Evolutionary conservation across 805 yeast genomes (phyloP).

Genomic region (Candida oleophila): DNA sequence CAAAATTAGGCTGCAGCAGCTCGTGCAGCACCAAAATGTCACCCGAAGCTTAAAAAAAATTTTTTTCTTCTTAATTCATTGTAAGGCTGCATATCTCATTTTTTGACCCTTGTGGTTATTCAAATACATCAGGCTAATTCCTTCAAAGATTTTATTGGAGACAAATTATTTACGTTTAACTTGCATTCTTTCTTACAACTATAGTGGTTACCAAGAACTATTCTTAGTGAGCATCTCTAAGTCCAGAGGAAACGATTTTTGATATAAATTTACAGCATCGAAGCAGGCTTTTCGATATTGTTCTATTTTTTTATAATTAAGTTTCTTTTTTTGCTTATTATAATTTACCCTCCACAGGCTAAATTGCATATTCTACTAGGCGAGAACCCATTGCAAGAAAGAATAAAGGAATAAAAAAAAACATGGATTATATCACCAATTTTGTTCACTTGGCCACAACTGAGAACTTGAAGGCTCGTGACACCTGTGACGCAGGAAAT

Average conservation of each 20-base stretch:
- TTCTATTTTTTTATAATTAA: too few relatives aligned
- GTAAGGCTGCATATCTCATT: background rate
- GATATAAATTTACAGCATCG: background rate
- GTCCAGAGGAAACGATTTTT: background rate
- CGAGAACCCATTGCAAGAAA: too few relatives aligned
- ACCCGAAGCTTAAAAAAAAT: slow-evolving; percentile 24
- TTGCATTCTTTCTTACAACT: background rate
- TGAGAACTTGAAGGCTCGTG: too few relatives aligned
- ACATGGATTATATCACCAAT: too few relatives aligned
- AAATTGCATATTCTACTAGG: too few relatives aligned
- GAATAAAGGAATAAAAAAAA: too few relatives aligned
- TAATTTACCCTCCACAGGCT: background rate
- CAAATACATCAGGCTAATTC: background rate
- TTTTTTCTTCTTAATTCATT: background rate
- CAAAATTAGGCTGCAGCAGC: too few relatives aligned
- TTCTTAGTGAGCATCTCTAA: too few relatives aligned
- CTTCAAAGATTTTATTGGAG: background rate
- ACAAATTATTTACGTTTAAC: background rate
- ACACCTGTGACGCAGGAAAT: slow-evolving; percentile 38
- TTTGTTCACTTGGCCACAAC: too few relatives aligned
- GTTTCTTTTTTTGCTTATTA: too few relatives aligned
- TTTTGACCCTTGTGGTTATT: background rate
- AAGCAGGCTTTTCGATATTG: background rate
- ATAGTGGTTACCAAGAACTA: background rate
- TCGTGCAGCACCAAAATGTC: background rate